Conservation (phyloP, 2,329 filamentous ascomycete genomes). For the Graphilbum sp. region DNA sequence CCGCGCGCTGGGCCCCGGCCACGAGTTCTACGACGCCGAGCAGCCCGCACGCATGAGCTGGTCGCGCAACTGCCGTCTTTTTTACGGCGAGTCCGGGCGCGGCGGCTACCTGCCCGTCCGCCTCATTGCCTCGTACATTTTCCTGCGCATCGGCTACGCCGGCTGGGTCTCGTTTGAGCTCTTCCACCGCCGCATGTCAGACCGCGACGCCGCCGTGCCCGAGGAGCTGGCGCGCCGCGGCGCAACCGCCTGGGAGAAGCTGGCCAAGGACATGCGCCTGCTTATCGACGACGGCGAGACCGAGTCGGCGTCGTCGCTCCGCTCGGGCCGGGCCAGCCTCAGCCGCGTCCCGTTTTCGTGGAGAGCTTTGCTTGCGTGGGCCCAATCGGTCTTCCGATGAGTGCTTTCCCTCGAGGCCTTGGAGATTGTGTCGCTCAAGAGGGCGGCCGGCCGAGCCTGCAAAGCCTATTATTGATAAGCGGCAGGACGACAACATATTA, state of each 20-base stretch:
- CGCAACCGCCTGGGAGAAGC: slow-evolving; percentile 29
- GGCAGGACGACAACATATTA: too few species aligned
- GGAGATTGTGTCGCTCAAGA: too few species aligned
- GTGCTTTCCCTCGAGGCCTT: too few species aligned
- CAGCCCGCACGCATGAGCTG: slow-evolving; percentile 46
- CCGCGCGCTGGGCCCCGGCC: slow-evolving; percentile 29
- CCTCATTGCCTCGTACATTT: slow-evolving; percentile 33
- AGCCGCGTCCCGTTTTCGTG: too few species aligned
- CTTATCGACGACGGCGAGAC: background rate
- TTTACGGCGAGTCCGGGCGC: slow-evolving; percentile 35
- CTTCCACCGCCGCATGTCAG: slow-evolving; percentile 35
- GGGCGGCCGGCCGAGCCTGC: too few species aligned
- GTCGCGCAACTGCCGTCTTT: slow-evolving; percentile 44
- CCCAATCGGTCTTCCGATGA: too few species aligned
- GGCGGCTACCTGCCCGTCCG: slow-evolving; percentile 43
- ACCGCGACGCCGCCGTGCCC: slow-evolving; percentile 25
- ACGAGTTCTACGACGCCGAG: slow-evolving; percentile 33
- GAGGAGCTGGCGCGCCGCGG: slow-evolving; percentile 35
- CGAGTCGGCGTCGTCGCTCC: too few species aligned
- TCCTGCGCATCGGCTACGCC: slow-evolving; percentile 36
- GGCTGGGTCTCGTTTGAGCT: slow-evolving; percentile 45
- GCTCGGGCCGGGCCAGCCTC: too few species aligned
- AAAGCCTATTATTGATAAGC: too few species aligned
- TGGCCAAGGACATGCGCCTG: slow-evolving; percentile 3
- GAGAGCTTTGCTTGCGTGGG: too few species aligned